Evolutionary conservation across 2,329 filamentous ascomycete genomes (phyloP), one percentile per base, ranked within the genome.

Genomic region (Blastomyces silverae): DNA sequence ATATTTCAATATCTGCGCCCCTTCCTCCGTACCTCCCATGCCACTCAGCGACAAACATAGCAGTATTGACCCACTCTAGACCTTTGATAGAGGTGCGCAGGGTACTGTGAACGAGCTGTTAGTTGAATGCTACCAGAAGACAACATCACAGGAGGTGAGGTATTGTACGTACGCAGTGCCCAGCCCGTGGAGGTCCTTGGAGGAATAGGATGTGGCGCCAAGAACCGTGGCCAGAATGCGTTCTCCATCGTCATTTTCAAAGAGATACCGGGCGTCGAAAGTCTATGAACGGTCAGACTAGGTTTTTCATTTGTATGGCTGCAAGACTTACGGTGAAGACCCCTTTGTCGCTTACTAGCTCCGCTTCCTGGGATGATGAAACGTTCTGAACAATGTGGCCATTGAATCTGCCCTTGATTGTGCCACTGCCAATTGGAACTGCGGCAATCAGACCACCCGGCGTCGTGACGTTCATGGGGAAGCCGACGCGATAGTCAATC

Each of bases 1-100:
- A 56, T 13, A 56, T n/a, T 20, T 56, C 28, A 37, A 56, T 31
- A 8, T 34, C 0, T 2, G 53, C 53, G 28, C 28, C 53, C 2
- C 28, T 34, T 4, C 28, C 15, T 10, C 5, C 1, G 10, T 37
- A 34, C 15, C 8, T 37, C 10, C 53, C 53, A 15, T 17, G 13
- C 53, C 53, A 56, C 31, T 56, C 53, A 37, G 53, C 53, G 2
- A 56, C 15, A 37, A 56, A 56, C 28, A 37, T 56, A 10, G 20
- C 28, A 22, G 25, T 34, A 8, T 56, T 56, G 15, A 56, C 10
- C 53, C 53, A 56, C 28, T 56, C 17, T 8, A 56, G 7, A 8
- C 17, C 20, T 8, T 34, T 6, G 15, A 37, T 56, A 6, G 0
- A 3, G 2, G 53, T 37, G 15, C 6, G 3, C 2, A 56, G 15